These are phyloP conservation scores for Dactylellina leptospora DNA, from an alignment of 2,329 filamentous ascomycete genomes.

Conservation along the genomic window DNA sequence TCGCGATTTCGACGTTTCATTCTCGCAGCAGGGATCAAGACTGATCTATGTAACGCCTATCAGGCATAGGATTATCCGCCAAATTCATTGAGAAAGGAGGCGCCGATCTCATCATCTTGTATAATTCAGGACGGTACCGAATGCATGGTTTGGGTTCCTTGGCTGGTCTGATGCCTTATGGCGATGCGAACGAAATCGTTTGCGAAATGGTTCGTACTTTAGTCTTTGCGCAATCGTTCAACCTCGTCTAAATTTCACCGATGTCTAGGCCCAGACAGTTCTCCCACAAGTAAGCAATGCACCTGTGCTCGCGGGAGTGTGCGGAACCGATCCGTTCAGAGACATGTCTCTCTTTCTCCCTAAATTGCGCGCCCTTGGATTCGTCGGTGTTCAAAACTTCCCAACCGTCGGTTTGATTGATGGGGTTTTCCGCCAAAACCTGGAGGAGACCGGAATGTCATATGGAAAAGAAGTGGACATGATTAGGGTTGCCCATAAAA, in stretches of 20 bases:
- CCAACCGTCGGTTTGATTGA: conserved; percentile 77
- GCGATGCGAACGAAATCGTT: conserved; percentile 64
- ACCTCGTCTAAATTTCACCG: conserved; percentile 57
- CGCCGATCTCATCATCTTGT: conserved; percentile 75
- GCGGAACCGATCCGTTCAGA: conserved; percentile 75
- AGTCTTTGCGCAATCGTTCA: too few relatives aligned
- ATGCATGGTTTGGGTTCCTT: conserved; percentile 77
- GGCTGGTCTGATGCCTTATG: conserved; percentile 63
- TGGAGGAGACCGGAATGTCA: conserved; percentile 78
- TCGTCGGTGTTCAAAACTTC: conserved; percentile 77
- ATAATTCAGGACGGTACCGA: conserved; percentile 76
- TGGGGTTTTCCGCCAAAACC: conserved; percentile 71
- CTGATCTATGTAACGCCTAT: too few relatives aligned
- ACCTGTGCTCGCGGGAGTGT: conserved; percentile 75
- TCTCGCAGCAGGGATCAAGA: too few relatives aligned
- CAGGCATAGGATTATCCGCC: conserved; percentile 74
- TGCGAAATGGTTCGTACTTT: conserved; percentile 58
- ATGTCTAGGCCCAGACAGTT: conserved; percentile 68
- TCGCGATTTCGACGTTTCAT: too few relatives aligned
- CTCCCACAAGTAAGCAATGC: conserved; percentile 71
- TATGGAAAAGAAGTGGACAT: conserved; percentile 74
- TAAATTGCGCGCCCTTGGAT: conserved; percentile 71
- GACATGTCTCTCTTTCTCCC: conserved; percentile 69
- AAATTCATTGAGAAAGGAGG: conserved; percentile 76
- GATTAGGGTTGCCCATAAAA: conserved; percentile 68